Percentiles rank a stretch among this genome's conserved stretches.
phyloP scores from a whole-genome alignment of 2,329 filamentous ascomycete genomes.

The Plectosphaerella sp. region DNA sequence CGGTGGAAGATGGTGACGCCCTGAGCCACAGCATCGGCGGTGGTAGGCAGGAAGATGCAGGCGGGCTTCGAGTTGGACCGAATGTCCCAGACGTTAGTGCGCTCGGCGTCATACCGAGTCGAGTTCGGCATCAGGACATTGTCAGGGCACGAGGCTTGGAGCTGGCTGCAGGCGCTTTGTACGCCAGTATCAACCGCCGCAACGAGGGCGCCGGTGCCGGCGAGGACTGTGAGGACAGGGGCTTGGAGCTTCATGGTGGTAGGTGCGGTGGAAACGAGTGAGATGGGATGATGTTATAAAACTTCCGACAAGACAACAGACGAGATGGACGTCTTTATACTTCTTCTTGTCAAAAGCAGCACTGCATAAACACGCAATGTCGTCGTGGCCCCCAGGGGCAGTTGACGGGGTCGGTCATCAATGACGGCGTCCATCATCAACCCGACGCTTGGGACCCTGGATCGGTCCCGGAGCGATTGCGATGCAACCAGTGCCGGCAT shows the following conservation, averaged over 20 bases:
- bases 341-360: too few species aligned
- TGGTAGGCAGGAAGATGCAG: constrained; percentile 3
- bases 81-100: constrained; percentile 6
- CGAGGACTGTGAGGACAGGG: too few species aligned
- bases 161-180: constrained; percentile 2
- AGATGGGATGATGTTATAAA: too few species aligned
- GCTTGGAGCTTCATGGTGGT: too few species aligned
- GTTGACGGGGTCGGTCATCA: too few species aligned
- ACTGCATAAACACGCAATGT: too few species aligned
- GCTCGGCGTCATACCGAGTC: constrained; percentile 3
- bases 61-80: constrained; percentile 3
- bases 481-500: too few species aligned
- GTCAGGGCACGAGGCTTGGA: constrained; percentile 1
- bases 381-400: too few species aligned
- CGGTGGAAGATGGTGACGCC: constrained; percentile 4
- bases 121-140: constrained; percentile 3
- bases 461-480: not conserved
- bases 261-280: too few species aligned
- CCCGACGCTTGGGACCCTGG: not conserved
- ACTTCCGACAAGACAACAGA: too few species aligned
- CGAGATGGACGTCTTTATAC: not conserved
- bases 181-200: not conserved
- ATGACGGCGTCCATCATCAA: not conserved
- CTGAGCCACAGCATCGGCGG: constrained; percentile 1
- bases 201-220: too few species aligned